Evolutionary conservation across 139 green algal genomes (phyloP).

Genomic region (Chlamydomonas incerta): DNA sequence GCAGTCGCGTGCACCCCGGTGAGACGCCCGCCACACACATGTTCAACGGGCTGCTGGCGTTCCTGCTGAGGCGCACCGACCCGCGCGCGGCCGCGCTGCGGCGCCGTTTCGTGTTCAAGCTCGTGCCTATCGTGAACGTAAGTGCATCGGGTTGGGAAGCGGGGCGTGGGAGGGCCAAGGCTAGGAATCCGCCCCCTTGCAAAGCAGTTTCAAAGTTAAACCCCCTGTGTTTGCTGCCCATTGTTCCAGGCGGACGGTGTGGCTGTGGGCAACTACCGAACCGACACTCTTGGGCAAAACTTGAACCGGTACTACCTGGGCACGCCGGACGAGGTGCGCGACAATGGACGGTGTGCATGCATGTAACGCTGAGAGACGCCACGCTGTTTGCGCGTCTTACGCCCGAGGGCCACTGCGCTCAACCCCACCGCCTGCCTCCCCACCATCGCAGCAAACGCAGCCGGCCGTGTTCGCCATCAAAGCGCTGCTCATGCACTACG

Average conservation of each 20-base stretch:
- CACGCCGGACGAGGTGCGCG: conserved; percentile 37
- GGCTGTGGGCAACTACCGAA: conserved; percentile 67
- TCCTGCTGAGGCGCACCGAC: conserved; percentile 68
- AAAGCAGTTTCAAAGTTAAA: no score
- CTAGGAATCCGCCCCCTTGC: no score
- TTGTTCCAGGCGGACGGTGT: conserved; percentile 69
- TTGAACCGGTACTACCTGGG: conserved; percentile 73
- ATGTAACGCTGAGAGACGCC: no score
- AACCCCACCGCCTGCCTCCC: no score
- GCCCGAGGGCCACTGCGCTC: no score
- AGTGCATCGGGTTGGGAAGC: no score
- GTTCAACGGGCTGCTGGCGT: conserved; percentile 71
- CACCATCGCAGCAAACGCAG: conserved; percentile 44
- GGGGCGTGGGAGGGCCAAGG: no score
- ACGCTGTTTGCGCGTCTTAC: no score
- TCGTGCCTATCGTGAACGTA: conserved; percentile 72
- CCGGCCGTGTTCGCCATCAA: conserved; percentile 66
- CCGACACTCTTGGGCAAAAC: conserved; percentile 69
- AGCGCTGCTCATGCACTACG: conserved; percentile 58
- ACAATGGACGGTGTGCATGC: no score
- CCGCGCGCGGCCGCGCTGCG: conserved; percentile 59
- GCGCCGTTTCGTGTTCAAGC: conserved; percentile 71
- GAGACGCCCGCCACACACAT: conserved; percentile 76
- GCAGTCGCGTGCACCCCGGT: conserved; percentile 75
- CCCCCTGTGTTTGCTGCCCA: no score